Base-by-base conservation (phyloP, 148 eudicot species). In the Nepenthes gracilis region DNA sequence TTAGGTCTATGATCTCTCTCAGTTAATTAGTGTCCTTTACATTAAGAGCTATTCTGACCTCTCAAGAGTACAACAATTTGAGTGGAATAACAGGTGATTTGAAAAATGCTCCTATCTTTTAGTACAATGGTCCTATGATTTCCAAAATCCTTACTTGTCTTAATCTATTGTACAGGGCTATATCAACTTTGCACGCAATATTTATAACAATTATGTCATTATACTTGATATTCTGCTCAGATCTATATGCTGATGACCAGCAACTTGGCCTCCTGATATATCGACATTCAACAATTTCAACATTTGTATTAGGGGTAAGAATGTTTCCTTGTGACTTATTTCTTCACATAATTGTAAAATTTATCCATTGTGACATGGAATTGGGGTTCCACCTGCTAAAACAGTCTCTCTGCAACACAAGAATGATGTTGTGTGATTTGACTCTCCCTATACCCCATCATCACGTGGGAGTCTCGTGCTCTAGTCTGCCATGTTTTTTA, bases 1-100 rank as follows among this genome's bases (percentile, higher is more conserved):
- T 6, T 72, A 78, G 82, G 68, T 74, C n/a, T 78, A 78, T 14
- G 74, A 65, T 68, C 53, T 60, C 55, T 78, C 76, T 48, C 67
- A 67, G 38, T 61, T 50, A 9, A 55, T 78, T 36, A 71, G 75
- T 67, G 58, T 66, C 33, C 36, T 12, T 37, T 74, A 57, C 78
- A 67, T 74, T 60, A 78, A 74, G 65, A 56, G 59, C 47, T 78
- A 78, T 56, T 62, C 78, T 70, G 70, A 71, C 63, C 76, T 78
- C 43, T 71, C 73, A 6, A 74, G 58, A 57, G 57, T 55, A 37
- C 72, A 78, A 59, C 78, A 71, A 59, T 49, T 68, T 55, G 82
- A 78, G 63, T 78, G 82, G 82, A 63, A 78, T 50, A 78, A 78
- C 68, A 64, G 82, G 82, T 78, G 48, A 59, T 35, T 64, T 55